Conservation (phyloP, 192 early-diverging fungal genomes). For the Umbelopsis vinacea region DNA sequence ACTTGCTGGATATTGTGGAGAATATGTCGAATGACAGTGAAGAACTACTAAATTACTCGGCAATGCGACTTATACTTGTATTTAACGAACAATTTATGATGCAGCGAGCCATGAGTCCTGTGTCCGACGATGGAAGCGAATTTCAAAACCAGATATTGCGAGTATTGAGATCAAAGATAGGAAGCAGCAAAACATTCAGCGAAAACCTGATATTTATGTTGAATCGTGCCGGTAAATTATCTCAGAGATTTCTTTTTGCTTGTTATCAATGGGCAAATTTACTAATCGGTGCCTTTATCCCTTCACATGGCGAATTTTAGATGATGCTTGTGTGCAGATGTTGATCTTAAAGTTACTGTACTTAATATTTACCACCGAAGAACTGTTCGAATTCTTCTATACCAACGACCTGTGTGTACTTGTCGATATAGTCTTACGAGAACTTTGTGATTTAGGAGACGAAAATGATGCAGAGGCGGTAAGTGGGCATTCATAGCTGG, state of each 20-base stretch:
- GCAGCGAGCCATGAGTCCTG: slow-evolving; percentile 28
- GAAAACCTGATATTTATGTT: slow-evolving; percentile 93
- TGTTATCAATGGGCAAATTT: not conserved
- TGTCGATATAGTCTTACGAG: slow-evolving; percentile 85
- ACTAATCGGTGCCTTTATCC: not conserved
- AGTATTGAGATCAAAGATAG: slow-evolving; percentile 52
- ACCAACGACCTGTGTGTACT: slow-evolving; percentile 91
- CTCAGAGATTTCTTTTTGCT: not conserved
- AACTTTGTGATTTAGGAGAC: slow-evolving; percentile 69
- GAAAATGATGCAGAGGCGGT: slow-evolving; percentile 31
- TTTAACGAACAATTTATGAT: slow-evolving; percentile 76
- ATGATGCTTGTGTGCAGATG: slow-evolving; percentile 55
- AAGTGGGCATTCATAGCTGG: not conserved
- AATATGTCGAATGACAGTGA: slow-evolving; percentile 55
- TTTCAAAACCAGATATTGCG: slow-evolving; percentile 57
- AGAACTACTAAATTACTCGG: slow-evolving; percentile 57
- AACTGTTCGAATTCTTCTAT: slow-evolving; percentile 77
- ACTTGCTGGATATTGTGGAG: slow-evolving; percentile 64
- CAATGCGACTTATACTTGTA: slow-evolving; percentile 59
- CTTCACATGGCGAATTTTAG: slow-evolving; percentile 26
- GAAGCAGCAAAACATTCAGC: slow-evolving; percentile 77
- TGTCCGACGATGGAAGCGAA: slow-evolving; percentile 38
- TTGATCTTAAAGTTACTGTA: slow-evolving; percentile 74
- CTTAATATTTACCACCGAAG: slow-evolving; percentile 66
- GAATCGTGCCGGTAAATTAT: slow-evolving; percentile 78